Evolutionary conservation across 2,329 filamentous ascomycete genomes (phyloP).

Genomic region (Monilinia vaccinii-corymbosi): DNA sequence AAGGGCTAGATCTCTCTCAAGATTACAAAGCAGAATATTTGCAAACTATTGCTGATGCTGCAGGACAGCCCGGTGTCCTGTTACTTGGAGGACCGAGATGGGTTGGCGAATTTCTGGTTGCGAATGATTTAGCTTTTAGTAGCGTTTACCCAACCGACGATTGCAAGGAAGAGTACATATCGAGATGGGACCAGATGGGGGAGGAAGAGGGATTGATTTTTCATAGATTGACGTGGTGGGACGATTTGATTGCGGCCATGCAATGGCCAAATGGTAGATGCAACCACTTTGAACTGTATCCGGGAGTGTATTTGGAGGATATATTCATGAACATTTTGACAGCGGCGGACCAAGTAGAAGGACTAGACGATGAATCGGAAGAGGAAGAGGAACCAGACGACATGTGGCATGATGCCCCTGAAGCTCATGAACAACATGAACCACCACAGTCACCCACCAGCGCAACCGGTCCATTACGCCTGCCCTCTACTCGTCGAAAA

Average conservation of each 20-base stretch:
- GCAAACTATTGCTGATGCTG: background rate
- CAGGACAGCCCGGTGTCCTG: background rate
- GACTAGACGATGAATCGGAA: background rate
- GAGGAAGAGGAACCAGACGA: background rate
- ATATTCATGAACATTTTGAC: constrained; percentile 3
- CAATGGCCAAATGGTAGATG: background rate
- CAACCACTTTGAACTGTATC: background rate
- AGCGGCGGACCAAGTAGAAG: background rate
- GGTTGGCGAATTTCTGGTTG: constrained; percentile 5
- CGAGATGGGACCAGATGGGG: constrained; percentile 7
- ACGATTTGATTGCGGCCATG: constrained; percentile 1
- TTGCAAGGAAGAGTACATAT: constrained; percentile 1
- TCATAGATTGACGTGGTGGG: constrained; percentile 5
- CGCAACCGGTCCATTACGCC: background rate
- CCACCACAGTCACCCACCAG: background rate
- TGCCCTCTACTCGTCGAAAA: background rate
- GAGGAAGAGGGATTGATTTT: background rate
- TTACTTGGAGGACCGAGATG: constrained; percentile 4
- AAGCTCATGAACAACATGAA: background rate
- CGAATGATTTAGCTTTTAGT: background rate
- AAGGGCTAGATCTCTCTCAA: background rate
- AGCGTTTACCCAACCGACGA: background rate
- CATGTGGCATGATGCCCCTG: background rate
- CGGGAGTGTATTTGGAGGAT: background rate
- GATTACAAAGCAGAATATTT: background rate